phyloP scores from a whole-genome alignment of 2,329 filamentous ascomycete species.

The Thielaviopsis punctulata region DNA sequence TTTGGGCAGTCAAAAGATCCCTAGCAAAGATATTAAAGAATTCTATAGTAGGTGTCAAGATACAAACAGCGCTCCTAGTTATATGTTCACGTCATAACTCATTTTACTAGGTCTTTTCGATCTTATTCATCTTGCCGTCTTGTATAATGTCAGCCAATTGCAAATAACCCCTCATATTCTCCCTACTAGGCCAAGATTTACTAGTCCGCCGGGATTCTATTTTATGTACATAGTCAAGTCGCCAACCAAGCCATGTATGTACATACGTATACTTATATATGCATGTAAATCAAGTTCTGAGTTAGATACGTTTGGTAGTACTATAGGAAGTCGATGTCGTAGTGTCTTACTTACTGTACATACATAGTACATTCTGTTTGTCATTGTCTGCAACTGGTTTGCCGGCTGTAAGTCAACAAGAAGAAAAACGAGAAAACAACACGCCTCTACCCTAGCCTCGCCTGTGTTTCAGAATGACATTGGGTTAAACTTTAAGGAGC shows the following conservation, averaged over 20 bases:
- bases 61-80: not conserved
- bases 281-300: not conserved
- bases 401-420: not conserved
- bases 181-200: not conserved
- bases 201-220: too few relatives aligned
- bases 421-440: not conserved
- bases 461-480: not conserved
- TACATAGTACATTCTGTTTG: too few relatives aligned
- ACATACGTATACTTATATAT: too few relatives aligned
- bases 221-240: too few relatives aligned
- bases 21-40: not conserved
- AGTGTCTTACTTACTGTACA: too few relatives aligned
- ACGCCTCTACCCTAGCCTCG: not conserved
- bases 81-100: not conserved
- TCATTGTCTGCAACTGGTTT: not conserved
- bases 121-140: not conserved
- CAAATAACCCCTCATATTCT: not conserved
- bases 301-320: too few relatives aligned
- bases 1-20: not conserved
- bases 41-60: too few relatives aligned
- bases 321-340: too few relatives aligned
- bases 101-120: not conserved
- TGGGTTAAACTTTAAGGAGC: not conserved
- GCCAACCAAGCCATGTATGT: too few relatives aligned
- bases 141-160: not conserved